Percentiles rank a stretch among this genome's conserved stretches.
Conservation (phyloP, 1,284 basidiomycete species). For the Irpex rosettiformis region DNA sequence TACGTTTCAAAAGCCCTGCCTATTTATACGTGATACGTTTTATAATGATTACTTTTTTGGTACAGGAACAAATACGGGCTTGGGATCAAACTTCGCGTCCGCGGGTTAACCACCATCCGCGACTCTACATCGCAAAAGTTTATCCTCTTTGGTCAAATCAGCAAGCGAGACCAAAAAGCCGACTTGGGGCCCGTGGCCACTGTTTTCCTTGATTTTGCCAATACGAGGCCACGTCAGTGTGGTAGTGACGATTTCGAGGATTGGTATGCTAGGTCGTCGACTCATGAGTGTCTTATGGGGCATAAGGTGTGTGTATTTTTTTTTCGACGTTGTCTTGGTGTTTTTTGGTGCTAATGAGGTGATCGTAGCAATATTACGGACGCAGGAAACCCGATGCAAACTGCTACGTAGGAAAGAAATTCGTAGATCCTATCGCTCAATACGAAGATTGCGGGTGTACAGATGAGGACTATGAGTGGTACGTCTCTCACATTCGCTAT, state of each 20-base stretch:
- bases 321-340: neutral
- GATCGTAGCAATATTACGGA: conserved; percentile 83
- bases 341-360: neutral
- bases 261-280: conserved; percentile 79
- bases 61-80: conserved; percentile 70
- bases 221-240: conserved; percentile 71
- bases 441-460: conserved; percentile 85
- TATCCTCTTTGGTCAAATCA: conserved; percentile 76
- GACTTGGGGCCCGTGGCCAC: conserved; percentile 65
- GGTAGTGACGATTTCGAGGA: conserved; percentile 74
- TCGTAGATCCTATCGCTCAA: conserved; percentile 77
- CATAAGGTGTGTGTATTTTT: conserved; percentile 66
- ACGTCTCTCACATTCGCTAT: conserved; percentile 22
- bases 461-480: conserved; percentile 94
- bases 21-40: neutral
- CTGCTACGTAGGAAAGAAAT: conserved; percentile 94
- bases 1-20: conserved; percentile 34
- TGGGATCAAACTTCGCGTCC: conserved; percentile 71
- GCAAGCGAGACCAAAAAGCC: conserved; percentile 56
- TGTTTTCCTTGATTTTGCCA: conserved; percentile 84
- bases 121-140: conserved; percentile 96
- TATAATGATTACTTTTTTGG: neutral
- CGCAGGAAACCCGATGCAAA: conserved; percentile 82
- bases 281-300: conserved; percentile 89
- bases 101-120: conserved; percentile 79